Conservation (phyloP, 495 filamentous ascomycete genomes). For the Daldinia grandis region DNA sequence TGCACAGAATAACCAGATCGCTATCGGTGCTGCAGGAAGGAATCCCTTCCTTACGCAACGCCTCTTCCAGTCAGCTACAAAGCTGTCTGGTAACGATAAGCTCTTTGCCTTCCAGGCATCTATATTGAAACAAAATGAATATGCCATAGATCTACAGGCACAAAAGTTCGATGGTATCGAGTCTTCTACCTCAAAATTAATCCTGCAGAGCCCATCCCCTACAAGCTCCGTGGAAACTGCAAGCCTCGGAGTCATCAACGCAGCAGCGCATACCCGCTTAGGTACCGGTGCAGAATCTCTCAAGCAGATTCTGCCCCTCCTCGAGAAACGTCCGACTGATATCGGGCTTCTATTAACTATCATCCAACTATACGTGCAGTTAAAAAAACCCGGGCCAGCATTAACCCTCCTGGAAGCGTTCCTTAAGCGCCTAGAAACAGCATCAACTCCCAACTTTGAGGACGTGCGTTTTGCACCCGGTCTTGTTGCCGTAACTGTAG, state of each 20-base stretch:
- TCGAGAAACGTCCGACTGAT: constrained; percentile 81
- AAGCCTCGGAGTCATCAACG: constrained; percentile 76
- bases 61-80: constrained; percentile 65
- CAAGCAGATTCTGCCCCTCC: constrained; percentile 75
- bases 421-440: constrained; percentile 74
- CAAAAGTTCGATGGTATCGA: constrained; percentile 80
- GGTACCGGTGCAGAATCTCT: constrained; percentile 72
- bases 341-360: constrained; percentile 84
- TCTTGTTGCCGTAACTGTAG: constrained; percentile 81
- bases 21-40: constrained; percentile 60
- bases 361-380: constrained; percentile 81
- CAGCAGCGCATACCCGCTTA: constrained; percentile 76
- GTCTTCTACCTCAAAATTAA: constrained; percentile 66
- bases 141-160: constrained; percentile 76
- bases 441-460: constrained; percentile 61
- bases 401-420: constrained; percentile 78
- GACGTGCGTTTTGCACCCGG: constrained; percentile 86
- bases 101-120: constrained; percentile 81
- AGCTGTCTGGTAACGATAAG: constrained; percentile 68
- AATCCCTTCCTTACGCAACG: constrained; percentile 86
- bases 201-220: constrained; percentile 59
- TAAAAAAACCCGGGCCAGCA: constrained; percentile 78
- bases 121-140: constrained; percentile 71
- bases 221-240: constrained; percentile 66
- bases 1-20: constrained; percentile 79